phyloP scores from a whole-genome alignment of 1,139 yeast genomes.

The Yamadazyma dendronema region DNA sequence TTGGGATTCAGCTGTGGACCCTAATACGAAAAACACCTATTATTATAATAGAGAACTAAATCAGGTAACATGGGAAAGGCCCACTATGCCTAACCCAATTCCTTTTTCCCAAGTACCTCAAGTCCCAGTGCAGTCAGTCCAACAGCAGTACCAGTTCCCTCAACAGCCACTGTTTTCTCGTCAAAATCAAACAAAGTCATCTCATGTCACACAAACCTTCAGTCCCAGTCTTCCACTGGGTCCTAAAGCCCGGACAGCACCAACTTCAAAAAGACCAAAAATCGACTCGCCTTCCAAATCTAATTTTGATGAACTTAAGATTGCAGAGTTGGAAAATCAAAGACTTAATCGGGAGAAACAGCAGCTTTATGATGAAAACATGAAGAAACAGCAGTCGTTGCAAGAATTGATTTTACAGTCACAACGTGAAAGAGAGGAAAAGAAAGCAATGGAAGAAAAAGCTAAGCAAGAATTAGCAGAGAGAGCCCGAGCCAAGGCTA shows the following conservation, averaged over 20 bases:
- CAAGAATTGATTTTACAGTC: conserved; percentile 38
- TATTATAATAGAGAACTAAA: conserved; percentile 52
- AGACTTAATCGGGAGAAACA: conserved; percentile 33
- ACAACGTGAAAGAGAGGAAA: conserved; percentile 28
- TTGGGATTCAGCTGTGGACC: conserved; percentile 53
- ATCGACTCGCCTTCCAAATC: conserved; percentile 4
- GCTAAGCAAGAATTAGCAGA: conserved; percentile 12
- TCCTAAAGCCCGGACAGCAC: background rate
- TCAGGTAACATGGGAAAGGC: conserved; percentile 55
- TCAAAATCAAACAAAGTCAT: background rate
- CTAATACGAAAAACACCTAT: conserved; percentile 39
- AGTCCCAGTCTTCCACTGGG: background rate
- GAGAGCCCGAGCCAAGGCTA: conserved; percentile 11
- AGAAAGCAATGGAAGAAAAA: conserved; percentile 13
- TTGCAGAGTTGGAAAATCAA: conserved; percentile 37
- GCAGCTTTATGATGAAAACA: conserved; percentile 28
- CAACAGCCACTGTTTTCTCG: background rate
- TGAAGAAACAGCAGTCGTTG: conserved; percentile 33
- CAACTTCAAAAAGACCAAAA: conserved; percentile 5
- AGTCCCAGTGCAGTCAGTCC: background rate
- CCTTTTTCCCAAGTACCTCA: background rate
- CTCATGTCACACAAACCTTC: background rate
- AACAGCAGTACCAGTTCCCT: background rate
- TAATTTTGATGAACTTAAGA: conserved; percentile 15
- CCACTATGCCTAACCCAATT: conserved; percentile 2